Evolutionary conservation across 2,329 filamentous ascomycete species (phyloP).

Genomic region (Trichoderma guizhouense): DNA sequence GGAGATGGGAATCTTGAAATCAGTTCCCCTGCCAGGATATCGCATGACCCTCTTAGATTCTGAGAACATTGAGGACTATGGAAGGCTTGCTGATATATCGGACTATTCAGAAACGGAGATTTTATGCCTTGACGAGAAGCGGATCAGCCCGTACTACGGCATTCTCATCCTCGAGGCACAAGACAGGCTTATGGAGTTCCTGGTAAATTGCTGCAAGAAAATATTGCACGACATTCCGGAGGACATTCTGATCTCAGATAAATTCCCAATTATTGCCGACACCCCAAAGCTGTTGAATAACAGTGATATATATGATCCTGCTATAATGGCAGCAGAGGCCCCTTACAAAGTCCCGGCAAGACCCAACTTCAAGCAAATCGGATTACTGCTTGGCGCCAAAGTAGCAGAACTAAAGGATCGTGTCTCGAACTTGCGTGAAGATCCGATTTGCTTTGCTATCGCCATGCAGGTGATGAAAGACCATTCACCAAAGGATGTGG

Average conservation of each 20-base stretch:
- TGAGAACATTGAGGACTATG: constrained; percentile 32
- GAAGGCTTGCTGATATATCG: constrained; percentile 34
- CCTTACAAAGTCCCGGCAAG: constrained; percentile 49
- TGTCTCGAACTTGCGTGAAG: constrained; percentile 53
- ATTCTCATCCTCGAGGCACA: constrained; percentile 51
- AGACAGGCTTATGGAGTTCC: constrained; percentile 44
- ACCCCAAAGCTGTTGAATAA: constrained; percentile 34
- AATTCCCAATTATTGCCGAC: constrained; percentile 37
- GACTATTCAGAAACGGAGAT: constrained; percentile 36
- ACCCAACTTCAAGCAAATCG: constrained; percentile 45
- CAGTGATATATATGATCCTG: constrained; percentile 36
- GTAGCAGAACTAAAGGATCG: constrained; percentile 48
- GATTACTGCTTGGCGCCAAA: constrained; percentile 42
- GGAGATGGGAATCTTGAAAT: constrained; percentile 23
- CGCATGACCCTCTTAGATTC: constrained; percentile 36
- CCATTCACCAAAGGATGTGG: constrained; percentile 36
- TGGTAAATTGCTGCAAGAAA: constrained; percentile 43
- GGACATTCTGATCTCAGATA: constrained; percentile 27
- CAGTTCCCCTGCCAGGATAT: constrained; percentile 30
- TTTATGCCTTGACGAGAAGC: constrained; percentile 33
- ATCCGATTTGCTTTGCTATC: constrained; percentile 54
- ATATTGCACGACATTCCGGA: constrained; percentile 51
- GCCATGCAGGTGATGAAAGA: constrained; percentile 41
- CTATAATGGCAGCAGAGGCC: constrained; percentile 44
- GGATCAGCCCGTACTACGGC: constrained; percentile 44